Evolutionary conservation across 2,329 filamentous ascomycete species (phyloP), one percentile per base, ranked within the genome.

Genomic region (Venturia asperata): DNA sequence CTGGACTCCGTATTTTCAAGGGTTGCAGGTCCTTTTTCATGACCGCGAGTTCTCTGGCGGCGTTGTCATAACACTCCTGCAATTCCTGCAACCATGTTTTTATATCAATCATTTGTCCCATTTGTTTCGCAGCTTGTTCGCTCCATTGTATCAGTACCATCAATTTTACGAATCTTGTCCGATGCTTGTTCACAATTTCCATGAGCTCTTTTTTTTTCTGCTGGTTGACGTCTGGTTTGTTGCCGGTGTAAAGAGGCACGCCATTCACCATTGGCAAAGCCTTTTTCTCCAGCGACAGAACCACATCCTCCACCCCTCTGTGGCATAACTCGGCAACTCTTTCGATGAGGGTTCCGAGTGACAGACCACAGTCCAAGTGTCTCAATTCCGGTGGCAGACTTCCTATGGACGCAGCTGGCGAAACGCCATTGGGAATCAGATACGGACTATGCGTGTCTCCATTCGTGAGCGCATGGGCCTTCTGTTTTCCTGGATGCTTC

Each of bases 101-200:
- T 68, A 99, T 78, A 72, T 97, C 92, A 69, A 97, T 95, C 67
- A 97, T 82, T 75, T 89, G 91, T 78, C 88, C 89, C 70, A 97
- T 90, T 70, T 89, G 86, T 47, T 86, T 82, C 42, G 88, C 86
- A 74, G 90, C 88, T 72, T 89, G 39, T 30, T 41, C 84, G 73
- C 89, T 90, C 94, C 94, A 99, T 76, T 94, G 89, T 1, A 89
- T 87, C 60, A 99, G 87, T 27, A 99, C 91, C 24, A 97, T 81
- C 9, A 92, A 85, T 78, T 99, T 97, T 74, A 96, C 91, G 81
- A 95, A 97, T 78, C 91, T 91, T 39, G 88, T 86, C 72, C 96
- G 88, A 71, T 89, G 85, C 27, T 86, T 84, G 73, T 93, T 88
- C 10, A 89, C 86, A 77, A 94, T 96, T 55, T 89, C 85, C 66